Evolutionary conservation across 805 yeast genomes (phyloP).

Genomic region (Blastobotrys peoriensis): DNA sequence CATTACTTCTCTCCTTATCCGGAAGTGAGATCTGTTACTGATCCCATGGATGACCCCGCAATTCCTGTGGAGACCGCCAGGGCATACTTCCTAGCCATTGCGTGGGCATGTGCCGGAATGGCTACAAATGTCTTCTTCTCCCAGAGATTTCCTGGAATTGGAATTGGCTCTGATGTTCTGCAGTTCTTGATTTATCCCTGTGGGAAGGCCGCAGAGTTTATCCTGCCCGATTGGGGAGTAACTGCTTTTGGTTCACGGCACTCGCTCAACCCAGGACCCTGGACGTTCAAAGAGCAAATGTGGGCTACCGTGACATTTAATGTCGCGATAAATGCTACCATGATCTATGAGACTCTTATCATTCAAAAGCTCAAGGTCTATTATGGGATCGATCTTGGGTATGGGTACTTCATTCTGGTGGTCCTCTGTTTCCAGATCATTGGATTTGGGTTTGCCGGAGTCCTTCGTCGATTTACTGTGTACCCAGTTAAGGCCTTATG

Average conservation of each 20-base stretch:
- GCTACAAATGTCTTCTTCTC: slow-evolving; percentile 37
- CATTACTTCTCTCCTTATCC: slow-evolving; percentile 48
- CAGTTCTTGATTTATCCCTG: slow-evolving; percentile 54
- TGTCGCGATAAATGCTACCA: not conserved
- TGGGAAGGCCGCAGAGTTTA: slow-evolving; percentile 31
- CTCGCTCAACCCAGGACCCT: slow-evolving; percentile 53
- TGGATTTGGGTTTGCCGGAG: slow-evolving; percentile 64
- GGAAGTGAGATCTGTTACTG: slow-evolving; percentile 58
- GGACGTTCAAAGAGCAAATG: slow-evolving; percentile 45
- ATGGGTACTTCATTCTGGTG: slow-evolving; percentile 47
- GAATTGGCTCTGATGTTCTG: slow-evolving; percentile 43
- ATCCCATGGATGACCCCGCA: slow-evolving; percentile 42
- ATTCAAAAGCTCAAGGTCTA: slow-evolving; percentile 15
- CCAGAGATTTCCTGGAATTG: slow-evolving; percentile 45
- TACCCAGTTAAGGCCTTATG: slow-evolving; percentile 49
- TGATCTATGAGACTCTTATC: slow-evolving; percentile 18
- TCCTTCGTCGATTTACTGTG: slow-evolving; percentile 51
- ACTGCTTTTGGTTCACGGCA: slow-evolving; percentile 33
- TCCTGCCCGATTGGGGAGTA: slow-evolving; percentile 29
- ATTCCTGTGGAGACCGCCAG: slow-evolving; percentile 44
- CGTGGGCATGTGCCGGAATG: slow-evolving; percentile 22
- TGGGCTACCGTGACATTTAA: slow-evolving; percentile 1
- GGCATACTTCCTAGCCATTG: slow-evolving; percentile 33
- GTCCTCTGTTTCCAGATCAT: slow-evolving; percentile 52
- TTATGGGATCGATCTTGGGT: slow-evolving; percentile 11